Base-by-base conservation (phyloP, 2,329 filamentous ascomycete genomes). In the Myrmaecium sp. region DNA sequence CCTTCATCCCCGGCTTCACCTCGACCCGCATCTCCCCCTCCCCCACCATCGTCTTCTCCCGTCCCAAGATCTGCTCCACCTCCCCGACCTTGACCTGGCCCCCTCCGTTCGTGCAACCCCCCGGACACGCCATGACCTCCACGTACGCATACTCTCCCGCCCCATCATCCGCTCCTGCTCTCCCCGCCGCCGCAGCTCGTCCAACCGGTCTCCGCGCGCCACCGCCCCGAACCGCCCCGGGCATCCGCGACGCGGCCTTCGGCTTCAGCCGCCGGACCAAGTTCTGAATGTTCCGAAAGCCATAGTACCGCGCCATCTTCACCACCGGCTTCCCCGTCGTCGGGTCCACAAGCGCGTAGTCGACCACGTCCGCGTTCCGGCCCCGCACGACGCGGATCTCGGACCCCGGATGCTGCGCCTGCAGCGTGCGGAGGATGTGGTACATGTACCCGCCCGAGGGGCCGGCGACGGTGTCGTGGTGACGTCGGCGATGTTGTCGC, bases 71-170 rank as follows among this genome's bases (percentile, higher is more conserved):
- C 4, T 52, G 49, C 21, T 51, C 56, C 5, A 78, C 69, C 47
- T 95, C 89, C 28, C 82, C 79, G 14, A 81, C 69, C 46, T 93
- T 93, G 47, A 98, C 74, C 57, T 98, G 89, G 1, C 89, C 89
- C 19, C 89, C 89, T 2, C 89, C 89, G 42, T 98, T 98, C 29
- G 89, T 98, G 56, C 89, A 98, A 3, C 89, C 89, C n/a, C 89
- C 89, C 0, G 89, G 89, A 51, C 89, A 98, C 9, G 89, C 89
- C 89, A 98, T 98, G 31, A 98, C 89, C 54, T 98, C 89, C 15
- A 95, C 79, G 52, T 92, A 95, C n/a, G 77, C 67, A 48, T 84
- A 84, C 18, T 93, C 81, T 35, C 33, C 41, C 34, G 22, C 37
- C 33, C 4, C 42, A 27, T 65, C 31, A 65, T 64, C 22, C 57